Evolutionary conservation across 306 rosid species (phyloP), one percentile per base, ranked within the genome.

Genomic region (Lupinus albus): DNA sequence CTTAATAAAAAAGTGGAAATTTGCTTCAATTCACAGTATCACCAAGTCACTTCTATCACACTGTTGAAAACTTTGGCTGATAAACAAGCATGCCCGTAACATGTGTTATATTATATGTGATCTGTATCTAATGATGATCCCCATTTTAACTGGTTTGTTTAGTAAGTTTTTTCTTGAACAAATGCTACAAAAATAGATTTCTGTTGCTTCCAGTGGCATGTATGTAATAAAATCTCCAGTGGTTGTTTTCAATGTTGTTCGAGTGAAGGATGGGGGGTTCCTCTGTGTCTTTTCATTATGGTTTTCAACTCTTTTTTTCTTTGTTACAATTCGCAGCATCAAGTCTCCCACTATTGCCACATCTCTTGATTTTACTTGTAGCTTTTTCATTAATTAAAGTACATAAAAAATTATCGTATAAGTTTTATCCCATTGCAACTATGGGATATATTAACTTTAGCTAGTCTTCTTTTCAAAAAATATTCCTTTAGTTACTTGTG

Each of bases 11-110:
- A 67, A 54, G 70, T 67, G 11, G 62, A 48, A 46, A 18, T 28
- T 67, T 49, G 53, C 51, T 46, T 60, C 48, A 71, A 47, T 20
- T 71, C 28, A 35, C 12, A 67, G 69, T 50, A 49, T 75, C 75
- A 41, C 10, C 67, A 33, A 64, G 52, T 39, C n/a, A 13, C 70
- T 60, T 42, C 16, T 14, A n/a, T 11, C 45, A 48, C 39, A 32
- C 12, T 11, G 30, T 25, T 74, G 55, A 64, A 63, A 42, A 7
- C 11, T 53, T 61, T 62, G 62, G 63, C 28, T 51, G 16, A 28
- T 57, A 71, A 28, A 42, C 30, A 57, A 64, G 64, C 58, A 53
- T 41, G 11, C 12, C 44, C 48, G 18, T 28, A 57, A 38, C 16
- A 50, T 65, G 49, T 58, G 56, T 51, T 30, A 41, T 42, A 60